phyloP scores from a whole-genome alignment of 2,329 filamentous ascomycete genomes.

The Xylariales sp. region DNA sequence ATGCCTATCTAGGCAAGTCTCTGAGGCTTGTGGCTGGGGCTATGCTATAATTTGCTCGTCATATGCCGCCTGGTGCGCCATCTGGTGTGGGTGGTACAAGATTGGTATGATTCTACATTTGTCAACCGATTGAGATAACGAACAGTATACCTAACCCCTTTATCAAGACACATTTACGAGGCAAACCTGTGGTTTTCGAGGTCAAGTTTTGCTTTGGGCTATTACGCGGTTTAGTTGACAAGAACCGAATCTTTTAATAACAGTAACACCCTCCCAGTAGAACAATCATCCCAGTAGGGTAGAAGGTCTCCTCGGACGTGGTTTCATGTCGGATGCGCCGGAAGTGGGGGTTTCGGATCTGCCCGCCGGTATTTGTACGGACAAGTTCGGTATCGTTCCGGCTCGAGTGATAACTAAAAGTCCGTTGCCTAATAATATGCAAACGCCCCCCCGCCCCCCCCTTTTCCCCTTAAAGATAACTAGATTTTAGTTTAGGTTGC shows the following conservation, averaged over 20 bases:
- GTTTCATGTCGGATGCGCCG: slow-evolving; percentile 14
- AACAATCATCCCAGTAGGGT: neutral
- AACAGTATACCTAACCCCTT: neutral
- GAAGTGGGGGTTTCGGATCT: slow-evolving; percentile 18
- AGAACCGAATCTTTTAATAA: neutral
- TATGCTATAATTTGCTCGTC: slow-evolving; percentile 16
- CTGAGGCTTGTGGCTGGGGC: slow-evolving; percentile 22
- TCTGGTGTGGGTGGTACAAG: slow-evolving; percentile 20
- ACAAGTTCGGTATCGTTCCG: slow-evolving; percentile 21
- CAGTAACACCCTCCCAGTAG: neutral
- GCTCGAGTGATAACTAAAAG: slow-evolving; percentile 10
- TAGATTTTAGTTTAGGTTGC: slow-evolving; percentile 4
- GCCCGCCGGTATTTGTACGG: slow-evolving; percentile 23
- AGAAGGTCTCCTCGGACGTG: neutral
- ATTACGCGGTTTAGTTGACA: neutral
- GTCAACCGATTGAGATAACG: slow-evolving; percentile 17
- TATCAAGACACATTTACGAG: neutral
- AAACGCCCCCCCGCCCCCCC: neutral
- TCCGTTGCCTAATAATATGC: neutral
- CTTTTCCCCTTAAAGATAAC: neutral
- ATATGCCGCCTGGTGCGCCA: slow-evolving; percentile 13
- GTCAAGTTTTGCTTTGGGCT: neutral
- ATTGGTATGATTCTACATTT: slow-evolving; percentile 27
- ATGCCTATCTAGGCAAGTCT: slow-evolving; percentile 31
- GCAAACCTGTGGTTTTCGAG: neutral